Base-by-base conservation (phyloP, 768 basidiomycete species). In the Hygrophorus pudorinus region DNA sequence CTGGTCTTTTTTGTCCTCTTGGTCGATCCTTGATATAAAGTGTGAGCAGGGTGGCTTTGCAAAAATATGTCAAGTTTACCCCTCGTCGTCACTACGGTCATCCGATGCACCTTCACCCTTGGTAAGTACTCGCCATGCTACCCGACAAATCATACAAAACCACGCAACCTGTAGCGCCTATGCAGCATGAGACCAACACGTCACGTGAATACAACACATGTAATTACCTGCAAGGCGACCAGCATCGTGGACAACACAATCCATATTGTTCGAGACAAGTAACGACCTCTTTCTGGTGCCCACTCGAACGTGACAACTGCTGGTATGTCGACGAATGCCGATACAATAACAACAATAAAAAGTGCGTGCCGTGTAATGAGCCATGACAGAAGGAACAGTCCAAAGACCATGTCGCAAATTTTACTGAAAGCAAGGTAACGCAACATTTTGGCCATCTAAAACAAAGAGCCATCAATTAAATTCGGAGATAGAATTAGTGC, bases 401-500 rank as follows among this genome's bases (percentile, higher is more conserved):
- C 85, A 57, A 99, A 98, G 0, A 76, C 73, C 18, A 65, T 53
- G 60, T 98, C 92, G 44, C 84, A 85, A 11, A 76, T 58, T 62
- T 51, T 76, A 73, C 28, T 71, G 64, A 33, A 81, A 12, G 67
- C 67, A n/a, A 93, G 68, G 62, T 98, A 99, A 45, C 83, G 81
- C 50, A 87, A 63, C 86, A 98, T 94, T 63, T 99, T 99, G 8
- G 91, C 94, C 50, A 87, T 59, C 90, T 94, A 48, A 36, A 34
- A 47, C 41, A 38, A 32, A 24, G 42, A 10, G 38, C 28, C 13
- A 39, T 33, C 20, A 30, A 41, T 13, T 39, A 34, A 5, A 14
- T 13, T 17, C 16, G 9, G 17, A 42, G 45, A n/a, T 12, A 42
- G 38, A 31, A 29, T 34, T 17, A 24, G 27, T 24, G 32, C 7